Percentiles rank a stretch among this genome's conserved stretches.
phyloP scores from a whole-genome alignment of 441 rosid species.

The Gossypium laxum region DNA sequence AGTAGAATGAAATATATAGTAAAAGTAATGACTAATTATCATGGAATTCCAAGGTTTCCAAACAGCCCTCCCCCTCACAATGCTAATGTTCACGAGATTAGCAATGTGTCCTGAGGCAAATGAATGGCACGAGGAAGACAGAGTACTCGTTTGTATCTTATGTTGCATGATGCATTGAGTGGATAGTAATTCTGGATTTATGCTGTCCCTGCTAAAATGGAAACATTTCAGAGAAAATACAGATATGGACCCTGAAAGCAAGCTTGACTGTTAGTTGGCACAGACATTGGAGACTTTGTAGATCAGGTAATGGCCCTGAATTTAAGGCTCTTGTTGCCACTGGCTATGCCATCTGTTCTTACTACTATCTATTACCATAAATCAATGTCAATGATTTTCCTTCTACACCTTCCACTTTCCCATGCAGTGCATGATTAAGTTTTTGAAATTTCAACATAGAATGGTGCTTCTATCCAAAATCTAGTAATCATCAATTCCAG shows the following conservation, averaged over 20 bases:
- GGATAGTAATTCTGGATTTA: neutral
- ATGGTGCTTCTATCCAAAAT: slow-evolving; percentile 3
- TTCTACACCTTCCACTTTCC: neutral
- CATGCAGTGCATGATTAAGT: neutral
- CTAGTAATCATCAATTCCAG: neutral
- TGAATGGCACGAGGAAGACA: neutral
- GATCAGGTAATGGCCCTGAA: neutral
- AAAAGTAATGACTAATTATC: slow-evolving; percentile 5
- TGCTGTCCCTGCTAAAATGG: neutral
- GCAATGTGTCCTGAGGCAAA: neutral
- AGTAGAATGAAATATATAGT: neutral
- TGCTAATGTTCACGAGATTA: neutral
- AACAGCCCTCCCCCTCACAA: neutral
- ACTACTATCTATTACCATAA: neutral
- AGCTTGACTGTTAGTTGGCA: neutral
- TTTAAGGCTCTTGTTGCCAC: slow-evolving; percentile 5
- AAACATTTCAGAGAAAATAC: neutral
- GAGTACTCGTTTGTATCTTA: neutral
- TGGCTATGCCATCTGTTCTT: neutral
- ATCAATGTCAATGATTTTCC: neutral
- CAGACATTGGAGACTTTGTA: neutral
- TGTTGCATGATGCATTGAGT: neutral
- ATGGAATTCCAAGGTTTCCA: slow-evolving; percentile 4
- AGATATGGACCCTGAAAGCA: neutral
- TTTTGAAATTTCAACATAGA: neutral